A percentile compares a stretch with the other conserved stretches of the same genome.
Conservation (phyloP, 768 basidiomycete species). For the Rhizopogon roseolus region DNA sequence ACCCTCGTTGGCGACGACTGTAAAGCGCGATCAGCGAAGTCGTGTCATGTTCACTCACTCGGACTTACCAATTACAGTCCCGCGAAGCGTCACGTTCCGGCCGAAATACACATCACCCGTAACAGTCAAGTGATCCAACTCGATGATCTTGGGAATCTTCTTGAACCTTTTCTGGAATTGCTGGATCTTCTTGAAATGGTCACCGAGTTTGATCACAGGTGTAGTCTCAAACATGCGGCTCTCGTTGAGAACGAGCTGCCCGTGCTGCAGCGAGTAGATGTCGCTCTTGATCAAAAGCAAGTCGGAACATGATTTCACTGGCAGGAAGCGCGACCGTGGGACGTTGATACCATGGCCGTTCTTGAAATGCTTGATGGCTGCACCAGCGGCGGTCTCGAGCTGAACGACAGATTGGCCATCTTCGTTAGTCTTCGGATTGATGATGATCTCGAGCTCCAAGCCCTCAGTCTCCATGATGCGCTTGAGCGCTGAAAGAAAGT, state of each 20-base stretch:
- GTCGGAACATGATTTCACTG: constrained; percentile 59
- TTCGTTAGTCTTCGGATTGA: constrained; percentile 67
- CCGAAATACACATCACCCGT: constrained; percentile 67
- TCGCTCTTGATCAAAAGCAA: constrained; percentile 65
- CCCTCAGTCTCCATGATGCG: constrained; percentile 62
- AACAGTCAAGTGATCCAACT: constrained; percentile 73
- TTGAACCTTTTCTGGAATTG: constrained; percentile 75
- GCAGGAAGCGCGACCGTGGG: constrained; percentile 67
- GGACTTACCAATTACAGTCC: constrained; percentile 54
- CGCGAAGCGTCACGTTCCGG: constrained; percentile 56
- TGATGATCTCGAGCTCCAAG: constrained; percentile 77
- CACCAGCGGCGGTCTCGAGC: constrained; percentile 75
- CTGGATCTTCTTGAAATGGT: constrained; percentile 72
- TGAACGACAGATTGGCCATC: constrained; percentile 70
- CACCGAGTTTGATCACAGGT: constrained; percentile 75
- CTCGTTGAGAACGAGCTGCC: constrained; percentile 58
- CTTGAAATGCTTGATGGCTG: constrained; percentile 69
- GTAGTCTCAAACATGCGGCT: constrained; percentile 55
- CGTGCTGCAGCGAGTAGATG: constrained; percentile 67
- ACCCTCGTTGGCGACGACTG: constrained; percentile 72
- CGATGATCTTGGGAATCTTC: constrained; percentile 67
- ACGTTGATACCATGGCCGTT: constrained; percentile 70
- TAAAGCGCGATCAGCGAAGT: background rate
- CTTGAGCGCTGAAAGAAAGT: constrained; percentile 51
- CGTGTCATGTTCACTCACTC: background rate